Evolutionary conservation across 2,329 filamentous ascomycete species (phyloP).

Genomic region (Penicillium rolfsii): DNA sequence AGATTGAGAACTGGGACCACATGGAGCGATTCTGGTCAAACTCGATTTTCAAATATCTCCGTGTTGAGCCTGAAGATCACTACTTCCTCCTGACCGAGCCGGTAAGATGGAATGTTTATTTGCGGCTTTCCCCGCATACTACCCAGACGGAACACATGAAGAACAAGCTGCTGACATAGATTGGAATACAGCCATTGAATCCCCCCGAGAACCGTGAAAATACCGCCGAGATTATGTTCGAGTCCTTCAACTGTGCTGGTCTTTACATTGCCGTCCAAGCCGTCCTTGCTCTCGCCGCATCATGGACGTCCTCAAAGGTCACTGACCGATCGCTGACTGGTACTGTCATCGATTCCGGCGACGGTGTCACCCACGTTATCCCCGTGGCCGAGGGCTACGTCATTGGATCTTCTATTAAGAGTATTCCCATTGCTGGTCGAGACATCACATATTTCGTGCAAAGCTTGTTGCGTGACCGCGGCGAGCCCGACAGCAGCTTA

Average conservation of each 20-base stretch:
- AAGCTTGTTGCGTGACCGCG: constrained; percentile 90
- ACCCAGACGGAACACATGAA: constrained; percentile 7
- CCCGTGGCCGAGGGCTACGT: constrained; percentile 98
- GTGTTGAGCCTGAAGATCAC: constrained; percentile 97
- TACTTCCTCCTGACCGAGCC: constrained; percentile 98
- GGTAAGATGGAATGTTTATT: constrained; percentile 57
- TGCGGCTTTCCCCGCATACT: constrained; percentile 3
- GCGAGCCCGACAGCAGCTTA: constrained; percentile 92
- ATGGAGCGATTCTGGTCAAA: constrained; percentile 99
- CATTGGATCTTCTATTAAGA: constrained; percentile 98
- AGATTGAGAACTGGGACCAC: constrained; percentile 99
- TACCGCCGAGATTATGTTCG: constrained; percentile 99
- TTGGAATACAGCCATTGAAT: constrained; percentile 74
- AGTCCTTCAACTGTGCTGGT: constrained; percentile 98
- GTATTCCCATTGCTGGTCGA: constrained; percentile 94
- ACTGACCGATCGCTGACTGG: constrained; percentile 94
- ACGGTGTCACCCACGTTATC: constrained; percentile 98
- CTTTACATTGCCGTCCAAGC: constrained; percentile 99
- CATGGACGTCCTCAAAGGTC: constrained; percentile 98
- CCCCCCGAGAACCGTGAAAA: constrained; percentile 98
- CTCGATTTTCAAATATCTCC: constrained; percentile 99
- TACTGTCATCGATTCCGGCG: constrained; percentile 97
- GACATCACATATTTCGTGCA: constrained; percentile 99
- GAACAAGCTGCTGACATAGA: constrained; percentile 16
- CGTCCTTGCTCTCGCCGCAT: constrained; percentile 91